These are phyloP conservation scores for Sutorius eximius DNA, from an alignment of 1,284 basidiomycete genomes.

Conservation along the genomic window DNA sequence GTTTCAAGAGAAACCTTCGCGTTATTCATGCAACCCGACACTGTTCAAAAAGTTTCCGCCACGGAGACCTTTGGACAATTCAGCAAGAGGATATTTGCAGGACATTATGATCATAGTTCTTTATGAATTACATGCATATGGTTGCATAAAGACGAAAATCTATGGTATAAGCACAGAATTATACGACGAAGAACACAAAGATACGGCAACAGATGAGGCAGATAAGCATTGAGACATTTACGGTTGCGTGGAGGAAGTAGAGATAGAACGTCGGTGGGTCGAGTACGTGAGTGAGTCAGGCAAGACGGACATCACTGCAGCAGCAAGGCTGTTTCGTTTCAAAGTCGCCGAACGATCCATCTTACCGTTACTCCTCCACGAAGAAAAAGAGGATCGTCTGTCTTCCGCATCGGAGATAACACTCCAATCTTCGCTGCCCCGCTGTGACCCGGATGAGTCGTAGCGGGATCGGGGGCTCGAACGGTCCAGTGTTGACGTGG, in stretches of 20 bases:
- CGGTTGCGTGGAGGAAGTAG: slow-evolving; percentile 23
- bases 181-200: background rate
- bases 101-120: slow-evolving; percentile 62
- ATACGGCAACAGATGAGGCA: background rate
- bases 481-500: slow-evolving; percentile 30
- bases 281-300: slow-evolving; percentile 52
- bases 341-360: slow-evolving; percentile 37
- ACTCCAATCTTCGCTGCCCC: slow-evolving; percentile 77
- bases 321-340: slow-evolving; percentile 61
- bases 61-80: slow-evolving; percentile 85
- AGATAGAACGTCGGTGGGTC: slow-evolving; percentile 41
- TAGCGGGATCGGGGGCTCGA: slow-evolving; percentile 49
- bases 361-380: slow-evolving; percentile 37
- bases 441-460: slow-evolving; percentile 57
- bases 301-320: slow-evolving; percentile 59
- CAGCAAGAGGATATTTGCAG: slow-evolving; percentile 76
- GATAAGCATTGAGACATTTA: slow-evolving; percentile 8
- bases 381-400: slow-evolving; percentile 49
- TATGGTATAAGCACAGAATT: slow-evolving; percentile 12
- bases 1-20: slow-evolving; percentile 86
- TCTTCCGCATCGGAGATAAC: slow-evolving; percentile 76
- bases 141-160: slow-evolving; percentile 5
- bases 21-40: slow-evolving; percentile 91
- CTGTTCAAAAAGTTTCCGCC: slow-evolving; percentile 67
- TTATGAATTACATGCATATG: slow-evolving; percentile 20